Percentiles rank a stretch among this genome's conserved stretches.
phyloP scores from a whole-genome alignment of 192 early-diverging fungal genomes.

The Coemansia biformis region DNA sequence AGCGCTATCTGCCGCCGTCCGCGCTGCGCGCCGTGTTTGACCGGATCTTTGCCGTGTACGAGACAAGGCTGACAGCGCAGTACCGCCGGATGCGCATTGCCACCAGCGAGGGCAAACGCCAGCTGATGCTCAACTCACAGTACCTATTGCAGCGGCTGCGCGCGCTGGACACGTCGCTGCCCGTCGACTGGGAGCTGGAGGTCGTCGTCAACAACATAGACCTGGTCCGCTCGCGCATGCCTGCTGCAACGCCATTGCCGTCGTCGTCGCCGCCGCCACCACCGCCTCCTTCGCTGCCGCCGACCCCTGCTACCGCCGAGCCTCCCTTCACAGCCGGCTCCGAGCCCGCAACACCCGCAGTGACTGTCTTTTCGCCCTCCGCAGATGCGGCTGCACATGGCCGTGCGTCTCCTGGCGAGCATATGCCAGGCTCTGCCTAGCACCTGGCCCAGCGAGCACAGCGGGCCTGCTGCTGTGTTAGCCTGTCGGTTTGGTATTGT shows the following conservation, averaged over 20 bases:
- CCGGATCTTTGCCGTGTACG: slow-evolving; percentile 74
- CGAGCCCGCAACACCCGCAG: background rate
- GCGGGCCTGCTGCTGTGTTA: too few relatives aligned
- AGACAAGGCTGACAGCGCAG: slow-evolving; percentile 57
- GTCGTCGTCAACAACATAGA: slow-evolving; percentile 76
- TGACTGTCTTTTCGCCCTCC: background rate
- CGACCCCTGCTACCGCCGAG: background rate
- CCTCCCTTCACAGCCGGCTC: background rate
- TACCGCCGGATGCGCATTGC: slow-evolving; percentile 26
- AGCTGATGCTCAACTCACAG: slow-evolving; percentile 74
- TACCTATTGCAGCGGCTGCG: slow-evolving; percentile 63
- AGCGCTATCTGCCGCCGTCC: slow-evolving; percentile 70
- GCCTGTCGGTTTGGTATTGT: too few relatives aligned
- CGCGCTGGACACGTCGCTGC: slow-evolving; percentile 62
- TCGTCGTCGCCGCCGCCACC: too few relatives aligned
- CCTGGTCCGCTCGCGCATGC: slow-evolving; percentile 54
- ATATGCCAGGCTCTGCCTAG: too few relatives aligned
- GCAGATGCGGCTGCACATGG: background rate
- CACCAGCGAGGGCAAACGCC: slow-evolving; percentile 46
- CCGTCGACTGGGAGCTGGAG: slow-evolving; percentile 67
- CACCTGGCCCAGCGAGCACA: too few relatives aligned
- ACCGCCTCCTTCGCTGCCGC: too few relatives aligned
- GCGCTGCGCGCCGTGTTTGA: slow-evolving; percentile 71
- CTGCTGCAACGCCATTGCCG: background rate
- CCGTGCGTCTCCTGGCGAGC: background rate